phyloP scores from a whole-genome alignment of 352 stramenopile genomes.

The Phytophthora pluvialis region DNA sequence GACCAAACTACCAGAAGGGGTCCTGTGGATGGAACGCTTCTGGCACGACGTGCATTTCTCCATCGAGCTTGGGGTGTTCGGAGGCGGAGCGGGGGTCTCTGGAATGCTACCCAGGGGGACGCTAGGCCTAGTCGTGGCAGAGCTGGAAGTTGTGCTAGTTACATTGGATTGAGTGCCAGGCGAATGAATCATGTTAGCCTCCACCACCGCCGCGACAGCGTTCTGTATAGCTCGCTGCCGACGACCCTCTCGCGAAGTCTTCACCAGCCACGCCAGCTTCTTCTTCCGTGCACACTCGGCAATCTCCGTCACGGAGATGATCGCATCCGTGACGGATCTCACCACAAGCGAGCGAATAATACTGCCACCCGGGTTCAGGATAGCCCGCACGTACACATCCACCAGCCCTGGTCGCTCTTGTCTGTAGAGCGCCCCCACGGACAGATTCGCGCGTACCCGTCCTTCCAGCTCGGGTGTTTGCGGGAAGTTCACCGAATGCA shows the following conservation, averaged over 20 bases:
- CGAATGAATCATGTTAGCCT: conserved; percentile 22
- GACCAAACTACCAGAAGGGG: conserved; percentile 7
- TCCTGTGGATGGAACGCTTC: conserved; percentile 25
- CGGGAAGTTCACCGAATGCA: conserved; percentile 58
- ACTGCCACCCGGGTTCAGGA: conserved; percentile 42
- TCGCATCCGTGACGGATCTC: conserved; percentile 26
- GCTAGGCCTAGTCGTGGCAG: conserved; percentile 31
- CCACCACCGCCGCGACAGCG: conserved; percentile 23
- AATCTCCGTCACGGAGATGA: conserved; percentile 35
- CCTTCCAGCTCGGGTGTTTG: conserved; percentile 39
- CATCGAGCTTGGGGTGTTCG: background rate
- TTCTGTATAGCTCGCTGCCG: conserved; percentile 18
- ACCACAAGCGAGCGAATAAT: conserved; percentile 38
- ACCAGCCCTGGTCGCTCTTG: conserved; percentile 41
- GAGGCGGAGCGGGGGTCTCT: background rate
- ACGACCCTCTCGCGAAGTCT: conserved; percentile 14
- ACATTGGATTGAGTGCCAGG: conserved; percentile 24
- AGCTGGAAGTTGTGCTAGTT: conserved; percentile 32
- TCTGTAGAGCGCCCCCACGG: conserved; percentile 49
- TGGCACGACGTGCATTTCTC: conserved; percentile 43
- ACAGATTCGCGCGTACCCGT: conserved; percentile 39
- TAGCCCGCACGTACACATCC: conserved; percentile 42
- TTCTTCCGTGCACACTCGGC: conserved; percentile 42
- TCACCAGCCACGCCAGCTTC: conserved; percentile 44
- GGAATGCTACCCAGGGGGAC: conserved; percentile 4